phyloP scores from a whole-genome alignment of 441 rosid genomes.

The Erodium chrysanthum region DNA sequence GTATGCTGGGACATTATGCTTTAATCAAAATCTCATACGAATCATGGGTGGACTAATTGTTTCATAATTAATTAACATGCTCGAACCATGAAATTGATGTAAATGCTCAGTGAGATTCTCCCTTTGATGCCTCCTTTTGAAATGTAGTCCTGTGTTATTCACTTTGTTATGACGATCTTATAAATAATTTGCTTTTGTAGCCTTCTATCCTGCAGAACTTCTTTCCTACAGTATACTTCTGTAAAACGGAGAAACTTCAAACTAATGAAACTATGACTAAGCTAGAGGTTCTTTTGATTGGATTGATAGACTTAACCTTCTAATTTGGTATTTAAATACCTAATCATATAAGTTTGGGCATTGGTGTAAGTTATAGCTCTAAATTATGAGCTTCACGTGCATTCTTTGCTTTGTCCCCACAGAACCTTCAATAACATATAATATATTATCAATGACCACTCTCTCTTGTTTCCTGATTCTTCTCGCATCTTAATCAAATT shows the following conservation, averaged over 20 bases:
- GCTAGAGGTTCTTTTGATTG: background rate
- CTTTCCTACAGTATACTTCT: too few relatives aligned
- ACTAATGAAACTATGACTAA: background rate
- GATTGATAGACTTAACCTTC: background rate
- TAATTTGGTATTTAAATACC: background rate
- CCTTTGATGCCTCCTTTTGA: background rate
- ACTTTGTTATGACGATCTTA: too few relatives aligned
- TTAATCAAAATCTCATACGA: background rate
- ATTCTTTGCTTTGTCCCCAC: background rate
- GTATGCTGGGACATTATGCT: background rate
- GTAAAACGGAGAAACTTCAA: background rate
- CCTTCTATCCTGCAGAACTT: background rate
- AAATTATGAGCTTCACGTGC: background rate
- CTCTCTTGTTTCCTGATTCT: background rate
- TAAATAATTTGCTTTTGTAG: background rate
- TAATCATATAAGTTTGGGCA: background rate
- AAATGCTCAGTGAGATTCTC: background rate
- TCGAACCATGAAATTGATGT: background rate
- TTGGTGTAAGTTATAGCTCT: background rate
- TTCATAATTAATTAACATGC: background rate
- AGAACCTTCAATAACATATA: background rate
- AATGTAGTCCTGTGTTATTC: too few relatives aligned
- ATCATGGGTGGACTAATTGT: conserved; percentile 1
- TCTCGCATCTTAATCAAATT: background rate
- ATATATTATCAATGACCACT: background rate